Percentiles rank a stretch among this genome's conserved stretches.
phyloP scores from a whole-genome alignment of 352 stramenopile genomes.

The Thalassiosira allenii region DNA sequence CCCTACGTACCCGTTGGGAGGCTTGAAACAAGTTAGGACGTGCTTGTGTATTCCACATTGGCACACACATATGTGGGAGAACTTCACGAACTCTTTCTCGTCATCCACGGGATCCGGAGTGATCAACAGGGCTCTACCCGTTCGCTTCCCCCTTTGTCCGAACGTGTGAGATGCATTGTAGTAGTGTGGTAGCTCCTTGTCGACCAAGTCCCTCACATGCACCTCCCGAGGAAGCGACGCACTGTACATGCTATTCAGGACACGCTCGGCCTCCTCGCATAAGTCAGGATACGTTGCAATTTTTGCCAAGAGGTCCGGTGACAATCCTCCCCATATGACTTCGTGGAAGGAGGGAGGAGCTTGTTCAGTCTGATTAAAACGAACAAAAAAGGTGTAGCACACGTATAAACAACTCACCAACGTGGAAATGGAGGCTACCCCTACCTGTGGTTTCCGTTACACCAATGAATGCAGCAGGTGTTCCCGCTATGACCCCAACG shows the following conservation, averaged over 20 bases:
- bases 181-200: slow-evolving; percentile 35
- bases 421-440: too few relatives aligned
- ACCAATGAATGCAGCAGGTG: slow-evolving; percentile 11
- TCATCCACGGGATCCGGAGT: slow-evolving; percentile 17
- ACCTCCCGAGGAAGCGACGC: slow-evolving; percentile 21
- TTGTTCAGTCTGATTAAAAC: neutral
- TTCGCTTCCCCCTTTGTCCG: neutral
- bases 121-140: slow-evolving; percentile 18
- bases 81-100: slow-evolving; percentile 13
- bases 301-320: slow-evolving; percentile 13
- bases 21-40: slow-evolving; percentile 22
- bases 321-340: slow-evolving; percentile 17
- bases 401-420: neutral
- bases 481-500: slow-evolving; percentile 1
- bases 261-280: slow-evolving; percentile 7
- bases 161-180: neutral
- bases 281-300: slow-evolving; percentile 16
- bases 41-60: slow-evolving; percentile 31
- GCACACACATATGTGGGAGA: slow-evolving; percentile 8
- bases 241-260: slow-evolving; percentile 32
- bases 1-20: slow-evolving; percentile 19
- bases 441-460: slow-evolving; percentile 16
- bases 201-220: slow-evolving; percentile 42
- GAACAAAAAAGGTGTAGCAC: neutral
- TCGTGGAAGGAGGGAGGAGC: neutral